These are phyloP conservation scores for Solanum habrochaites DNA, from an alignment of 257 asterid species.

Conservation along the genomic window DNA sequence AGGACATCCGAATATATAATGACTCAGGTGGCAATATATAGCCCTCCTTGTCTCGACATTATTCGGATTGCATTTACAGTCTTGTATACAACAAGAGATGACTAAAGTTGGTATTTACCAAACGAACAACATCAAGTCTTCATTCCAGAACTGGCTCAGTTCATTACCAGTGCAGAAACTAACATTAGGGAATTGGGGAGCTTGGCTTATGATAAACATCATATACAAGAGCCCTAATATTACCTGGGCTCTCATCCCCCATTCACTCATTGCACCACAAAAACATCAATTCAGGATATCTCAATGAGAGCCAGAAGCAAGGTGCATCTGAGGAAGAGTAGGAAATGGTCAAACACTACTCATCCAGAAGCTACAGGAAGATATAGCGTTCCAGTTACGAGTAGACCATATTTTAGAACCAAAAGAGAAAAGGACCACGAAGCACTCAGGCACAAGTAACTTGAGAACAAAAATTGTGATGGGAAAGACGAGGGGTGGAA, in stretches of 20 bases:
- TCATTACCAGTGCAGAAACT: not conserved
- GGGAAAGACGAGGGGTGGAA: not conserved
- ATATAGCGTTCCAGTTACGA: not conserved
- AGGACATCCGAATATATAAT: not conserved
- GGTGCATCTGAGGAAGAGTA: not conserved
- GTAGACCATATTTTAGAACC: not conserved
- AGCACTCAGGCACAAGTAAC: not conserved
- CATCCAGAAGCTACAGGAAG: not conserved
- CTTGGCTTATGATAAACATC: not conserved
- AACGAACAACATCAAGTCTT: not conserved
- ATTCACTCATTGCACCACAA: not conserved
- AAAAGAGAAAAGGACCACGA: not conserved
- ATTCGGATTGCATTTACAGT: not conserved
- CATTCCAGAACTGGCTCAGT: not conserved
- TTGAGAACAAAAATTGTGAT: not conserved
- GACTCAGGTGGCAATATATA: not conserved
- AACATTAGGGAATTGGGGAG: not conserved
- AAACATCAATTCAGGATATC: not conserved
- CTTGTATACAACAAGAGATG: not conserved
- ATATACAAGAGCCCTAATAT: not conserved
- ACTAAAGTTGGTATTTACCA: not conserved
- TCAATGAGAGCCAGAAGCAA: not conserved
- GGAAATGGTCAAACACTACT: not conserved
- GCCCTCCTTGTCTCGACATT: not conserved
- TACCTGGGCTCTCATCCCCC: not conserved